Base-by-base conservation (phyloP, 768 basidiomycete genomes). In the Kondoa subrosea region DNA sequence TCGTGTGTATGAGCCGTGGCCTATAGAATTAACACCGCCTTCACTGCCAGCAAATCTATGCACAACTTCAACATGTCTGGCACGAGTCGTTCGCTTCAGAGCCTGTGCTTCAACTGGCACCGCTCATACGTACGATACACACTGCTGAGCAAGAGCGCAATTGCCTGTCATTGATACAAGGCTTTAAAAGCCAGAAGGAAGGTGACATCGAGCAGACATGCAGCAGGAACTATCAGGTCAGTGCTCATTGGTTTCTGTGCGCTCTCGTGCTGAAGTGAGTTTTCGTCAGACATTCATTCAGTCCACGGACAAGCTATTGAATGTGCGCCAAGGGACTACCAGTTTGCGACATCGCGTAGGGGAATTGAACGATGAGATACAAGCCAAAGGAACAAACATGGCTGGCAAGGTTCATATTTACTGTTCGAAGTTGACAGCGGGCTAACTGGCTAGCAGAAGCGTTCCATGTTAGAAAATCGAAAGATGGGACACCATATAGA, bases 121-220 rank as follows among this genome's bases (percentile, higher is more conserved):
- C 69, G 1, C 34, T 69, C 2, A 15, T 69, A 21, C 69, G 69
- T 25, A 58, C 66, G n/a, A 66, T 69, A 3, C 26, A 65, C 31
- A 50, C 57, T 27, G 66, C 71, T 16, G n/a, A 66, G 26, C 71
- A 75, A 33, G 91, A 95, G 74, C 91, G 95, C 67, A 82, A 84
- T 14, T 97, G 90, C 78, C 82, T 97, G 66, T 84, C 87, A 65
- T 88, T 86, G 57, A 80, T 96, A 57, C 86, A 88, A 74, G 81
- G 80, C n/a, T 87, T 96, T 74, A 87, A 96, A 68, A 85, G 90
- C 74, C 85, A 91, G 71, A 95, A 96, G 79, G 95, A 99, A 76
- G 82, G 83, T 69, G 93, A 97, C 77, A 99, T 99, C 77, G 90
- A 97, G 79, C 85, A 83, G 69, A 91, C 96, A 77, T 97, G 95